A percentile compares a stretch with the other conserved stretches of the same genome.
Conservation (phyloP, 2,329 filamentous ascomycete species). For the Ascochyta koolunga region DNA sequence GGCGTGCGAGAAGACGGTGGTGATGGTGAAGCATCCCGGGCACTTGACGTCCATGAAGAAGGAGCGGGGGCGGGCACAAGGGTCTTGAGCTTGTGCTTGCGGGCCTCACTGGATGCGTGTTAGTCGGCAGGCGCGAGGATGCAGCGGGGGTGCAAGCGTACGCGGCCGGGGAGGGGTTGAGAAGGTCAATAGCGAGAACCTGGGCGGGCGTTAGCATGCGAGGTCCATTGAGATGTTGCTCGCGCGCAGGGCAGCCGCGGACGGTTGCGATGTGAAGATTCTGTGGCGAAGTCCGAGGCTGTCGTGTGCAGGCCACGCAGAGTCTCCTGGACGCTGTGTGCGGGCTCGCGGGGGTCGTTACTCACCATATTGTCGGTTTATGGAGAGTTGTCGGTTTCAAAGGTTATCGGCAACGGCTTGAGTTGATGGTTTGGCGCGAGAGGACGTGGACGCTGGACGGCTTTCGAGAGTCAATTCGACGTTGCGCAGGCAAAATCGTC, state of each 20-base stretch:
- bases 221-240: constrained; percentile 19
- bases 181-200: constrained; percentile 99
- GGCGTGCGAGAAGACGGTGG: constrained; percentile 99
- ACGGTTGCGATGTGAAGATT: constrained; percentile 31
- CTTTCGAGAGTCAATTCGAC: constrained; percentile 26
- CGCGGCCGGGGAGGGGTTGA: constrained; percentile 96
- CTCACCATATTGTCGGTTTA: constrained; percentile 51
- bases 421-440: constrained; percentile 45
- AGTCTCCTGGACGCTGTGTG: constrained; percentile 16
- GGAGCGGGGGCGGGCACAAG: constrained; percentile 93
- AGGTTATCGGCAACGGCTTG: constrained; percentile 37
- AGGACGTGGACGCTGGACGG: constrained; percentile 41
- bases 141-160: constrained; percentile 31
- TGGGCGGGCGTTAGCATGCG: constrained; percentile 50
- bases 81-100: constrained; percentile 99
- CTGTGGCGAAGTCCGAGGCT: constrained; percentile 39
- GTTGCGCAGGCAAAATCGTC: background rate
- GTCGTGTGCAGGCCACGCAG: constrained; percentile 39
- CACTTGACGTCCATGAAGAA: constrained; percentile 99
- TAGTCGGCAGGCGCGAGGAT: constrained; percentile 31
- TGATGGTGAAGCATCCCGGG: constrained; percentile 99
- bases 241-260: constrained; percentile 17
- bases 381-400: constrained; percentile 37
- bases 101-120: constrained; percentile 70
- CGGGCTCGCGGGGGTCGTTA: constrained; percentile 22